Evolutionary conservation across 2,329 filamentous ascomycete species (phyloP).

Genomic region (Colletotrichum orbiculare): DNA sequence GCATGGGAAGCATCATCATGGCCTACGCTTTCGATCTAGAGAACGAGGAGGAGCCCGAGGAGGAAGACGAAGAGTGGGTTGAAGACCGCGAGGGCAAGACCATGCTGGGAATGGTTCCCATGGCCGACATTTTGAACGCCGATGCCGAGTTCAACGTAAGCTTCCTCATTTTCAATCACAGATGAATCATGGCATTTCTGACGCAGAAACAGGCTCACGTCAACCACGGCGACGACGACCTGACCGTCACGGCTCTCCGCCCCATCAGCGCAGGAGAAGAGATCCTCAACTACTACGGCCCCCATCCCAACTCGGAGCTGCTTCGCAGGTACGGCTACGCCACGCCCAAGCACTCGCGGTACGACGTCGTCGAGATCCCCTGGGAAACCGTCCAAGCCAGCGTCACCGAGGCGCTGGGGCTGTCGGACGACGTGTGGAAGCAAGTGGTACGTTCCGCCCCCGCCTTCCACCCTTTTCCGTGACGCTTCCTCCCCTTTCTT

Average conservation of each 20-base stretch:
- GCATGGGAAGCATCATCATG: slow-evolving; percentile 91
- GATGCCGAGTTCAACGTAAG: slow-evolving; percentile 87
- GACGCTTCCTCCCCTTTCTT: too few species aligned
- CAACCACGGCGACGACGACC: slow-evolving; percentile 62
- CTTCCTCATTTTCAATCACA: rapidly evolving
- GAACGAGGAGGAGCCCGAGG: slow-evolving; percentile 65
- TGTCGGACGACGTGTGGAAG: slow-evolving; percentile 51
- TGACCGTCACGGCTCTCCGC: slow-evolving; percentile 79
- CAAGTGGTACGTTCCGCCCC: slow-evolving; percentile 52
- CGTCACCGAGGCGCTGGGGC: slow-evolving; percentile 50
- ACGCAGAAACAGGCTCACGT: slow-evolving; percentile 57
- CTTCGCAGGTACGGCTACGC: slow-evolving; percentile 88
- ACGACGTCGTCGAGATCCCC: slow-evolving; percentile 85
- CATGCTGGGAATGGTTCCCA: slow-evolving; percentile 86
- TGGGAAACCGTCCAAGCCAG: slow-evolving; percentile 67
- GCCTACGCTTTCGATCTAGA: slow-evolving; percentile 90
- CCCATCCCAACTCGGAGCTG: slow-evolving; percentile 84
- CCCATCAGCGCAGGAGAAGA: slow-evolving; percentile 78
- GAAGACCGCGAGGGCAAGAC: slow-evolving; percentile 69
- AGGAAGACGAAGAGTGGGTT: slow-evolving; percentile 72
- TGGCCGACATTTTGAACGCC: slow-evolving; percentile 91
- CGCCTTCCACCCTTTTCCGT: too few species aligned
- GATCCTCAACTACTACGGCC: slow-evolving; percentile 90
- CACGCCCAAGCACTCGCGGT: slow-evolving; percentile 79
- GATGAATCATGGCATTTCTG: not conserved